Evolutionary conservation across 2,329 filamentous ascomycete species (phyloP).

Genomic region (Neopestalotiopsis rosae): DNA sequence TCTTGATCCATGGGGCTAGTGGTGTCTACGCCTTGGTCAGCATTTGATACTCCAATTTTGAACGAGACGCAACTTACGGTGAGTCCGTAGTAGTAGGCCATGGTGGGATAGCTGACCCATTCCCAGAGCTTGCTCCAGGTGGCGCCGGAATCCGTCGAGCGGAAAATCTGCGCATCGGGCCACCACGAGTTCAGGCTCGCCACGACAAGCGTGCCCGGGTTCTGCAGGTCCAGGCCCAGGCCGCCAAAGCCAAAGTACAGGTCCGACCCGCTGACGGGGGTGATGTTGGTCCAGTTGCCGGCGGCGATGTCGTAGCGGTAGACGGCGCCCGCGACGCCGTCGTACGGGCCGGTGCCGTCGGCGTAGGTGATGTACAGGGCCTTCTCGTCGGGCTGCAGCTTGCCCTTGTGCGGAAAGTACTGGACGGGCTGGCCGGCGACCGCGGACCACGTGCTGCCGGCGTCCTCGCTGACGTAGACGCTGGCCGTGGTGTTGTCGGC

Average conservation of each 20-base stretch:
- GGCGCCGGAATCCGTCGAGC: slow-evolving; percentile 58
- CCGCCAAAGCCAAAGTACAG: slow-evolving; percentile 62
- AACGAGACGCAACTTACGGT: slow-evolving; percentile 35
- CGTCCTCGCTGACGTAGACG: slow-evolving; percentile 59
- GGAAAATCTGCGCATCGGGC: slow-evolving; percentile 61
- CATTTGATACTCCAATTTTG: neutral
- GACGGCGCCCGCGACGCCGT: slow-evolving; percentile 57
- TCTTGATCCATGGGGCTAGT: slow-evolving; percentile 59
- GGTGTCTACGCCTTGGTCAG: slow-evolving; percentile 33
- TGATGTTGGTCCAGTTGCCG: slow-evolving; percentile 60
- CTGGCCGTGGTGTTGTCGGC: slow-evolving; percentile 58
- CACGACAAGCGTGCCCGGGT: slow-evolving; percentile 61
- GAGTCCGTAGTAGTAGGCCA: slow-evolving; percentile 52
- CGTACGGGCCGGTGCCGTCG: slow-evolving; percentile 62
- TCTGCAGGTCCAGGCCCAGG: slow-evolving; percentile 56
- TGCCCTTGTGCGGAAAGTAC: slow-evolving; percentile 60
- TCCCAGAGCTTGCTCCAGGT: slow-evolving; percentile 61
- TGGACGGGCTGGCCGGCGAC: slow-evolving; percentile 55
- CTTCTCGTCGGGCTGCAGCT: slow-evolving; percentile 55
- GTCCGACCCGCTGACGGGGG: slow-evolving; percentile 52
- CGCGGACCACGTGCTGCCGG: slow-evolving; percentile 56
- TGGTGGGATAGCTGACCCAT: slow-evolving; percentile 51
- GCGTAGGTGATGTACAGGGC: slow-evolving; percentile 61
- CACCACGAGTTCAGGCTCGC: slow-evolving; percentile 64
- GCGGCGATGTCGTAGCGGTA: slow-evolving; percentile 58